phyloP scores from a whole-genome alignment of 2,329 filamentous ascomycete genomes.

The Diaporthe sp. region DNA sequence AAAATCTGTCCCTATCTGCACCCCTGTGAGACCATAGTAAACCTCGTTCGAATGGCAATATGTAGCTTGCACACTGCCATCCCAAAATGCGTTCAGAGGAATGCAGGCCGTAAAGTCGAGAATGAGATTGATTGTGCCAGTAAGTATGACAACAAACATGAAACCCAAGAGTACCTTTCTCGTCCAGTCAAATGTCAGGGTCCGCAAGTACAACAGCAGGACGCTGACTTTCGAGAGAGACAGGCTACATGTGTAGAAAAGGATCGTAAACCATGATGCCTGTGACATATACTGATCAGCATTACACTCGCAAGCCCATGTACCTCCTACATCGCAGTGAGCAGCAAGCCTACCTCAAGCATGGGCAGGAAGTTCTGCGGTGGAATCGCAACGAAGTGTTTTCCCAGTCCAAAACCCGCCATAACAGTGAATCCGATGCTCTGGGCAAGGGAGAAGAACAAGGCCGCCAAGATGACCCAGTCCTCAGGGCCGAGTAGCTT shows the following conservation, averaged over 20 bases:
- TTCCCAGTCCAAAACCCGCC: conserved; percentile 32
- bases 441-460: conserved; percentile 44
- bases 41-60: conserved; percentile 36
- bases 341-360: conserved; percentile 21
- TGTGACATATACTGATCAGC: conserved; percentile 7
- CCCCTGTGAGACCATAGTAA: conserved; percentile 43
- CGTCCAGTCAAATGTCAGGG: conserved; percentile 45
- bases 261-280: conserved; percentile 42
- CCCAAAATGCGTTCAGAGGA: conserved; percentile 44
- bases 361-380: not conserved
- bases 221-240: conserved; percentile 47
- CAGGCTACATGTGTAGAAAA: conserved; percentile 46
- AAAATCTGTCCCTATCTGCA: conserved; percentile 48
- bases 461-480: conserved; percentile 50
- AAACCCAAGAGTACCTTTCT: conserved; percentile 42
- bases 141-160: conserved; percentile 43
- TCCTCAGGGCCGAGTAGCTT: conserved; percentile 53
- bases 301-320: not conserved
- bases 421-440: conserved; percentile 32
- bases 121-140: conserved; percentile 40
- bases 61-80: not conserved
- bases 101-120: conserved; percentile 45
- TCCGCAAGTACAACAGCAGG: conserved; percentile 47
- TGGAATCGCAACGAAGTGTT: conserved; percentile 16
- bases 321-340: not conserved